phyloP scores from a whole-genome alignment of 495 filamentous ascomycete genomes.

The Thermochaetoides thermophila region DNA sequence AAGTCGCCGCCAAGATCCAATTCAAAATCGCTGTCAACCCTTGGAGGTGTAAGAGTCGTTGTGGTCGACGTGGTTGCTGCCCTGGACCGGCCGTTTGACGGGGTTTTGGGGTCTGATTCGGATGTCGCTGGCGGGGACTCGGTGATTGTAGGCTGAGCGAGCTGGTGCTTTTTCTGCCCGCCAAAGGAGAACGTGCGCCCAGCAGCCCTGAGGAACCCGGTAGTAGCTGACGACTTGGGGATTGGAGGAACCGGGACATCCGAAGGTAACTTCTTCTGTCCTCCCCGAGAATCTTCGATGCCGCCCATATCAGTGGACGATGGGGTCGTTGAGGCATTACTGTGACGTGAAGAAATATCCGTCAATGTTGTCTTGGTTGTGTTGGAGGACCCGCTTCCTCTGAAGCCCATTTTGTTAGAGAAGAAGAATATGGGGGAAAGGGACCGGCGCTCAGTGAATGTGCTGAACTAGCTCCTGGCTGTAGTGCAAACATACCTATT shows the following conservation, averaged over 20 bases:
- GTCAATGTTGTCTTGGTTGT: slow-evolving; percentile 44
- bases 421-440: neutral
- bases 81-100: slow-evolving; percentile 24
- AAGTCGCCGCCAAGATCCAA: slow-evolving; percentile 48
- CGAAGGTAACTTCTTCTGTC: slow-evolving; percentile 33
- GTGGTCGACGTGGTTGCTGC: slow-evolving; percentile 34
- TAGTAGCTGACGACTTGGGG: slow-evolving; percentile 32
- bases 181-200: slow-evolving; percentile 66
- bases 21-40: slow-evolving; percentile 44
- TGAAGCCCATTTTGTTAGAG: slow-evolving; percentile 13
- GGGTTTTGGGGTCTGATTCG: slow-evolving; percentile 8
- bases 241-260: slow-evolving; percentile 45
- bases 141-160: slow-evolving; percentile 29
- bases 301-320: slow-evolving; percentile 50
- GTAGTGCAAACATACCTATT: slow-evolving; percentile 38
- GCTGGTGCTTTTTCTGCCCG: slow-evolving; percentile 32
- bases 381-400: slow-evolving; percentile 51
- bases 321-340: slow-evolving; percentile 57
- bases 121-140: slow-evolving; percentile 25
- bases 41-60: slow-evolving; percentile 57
- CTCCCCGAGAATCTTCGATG: slow-evolving; percentile 37
- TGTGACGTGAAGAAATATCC: slow-evolving; percentile 55
- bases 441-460: no score
- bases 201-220: slow-evolving; percentile 45
- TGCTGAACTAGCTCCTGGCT: no score